Conservation (phyloP, 1,284 basidiomycete genomes). For the Rhizopogon hawkerae region DNA sequence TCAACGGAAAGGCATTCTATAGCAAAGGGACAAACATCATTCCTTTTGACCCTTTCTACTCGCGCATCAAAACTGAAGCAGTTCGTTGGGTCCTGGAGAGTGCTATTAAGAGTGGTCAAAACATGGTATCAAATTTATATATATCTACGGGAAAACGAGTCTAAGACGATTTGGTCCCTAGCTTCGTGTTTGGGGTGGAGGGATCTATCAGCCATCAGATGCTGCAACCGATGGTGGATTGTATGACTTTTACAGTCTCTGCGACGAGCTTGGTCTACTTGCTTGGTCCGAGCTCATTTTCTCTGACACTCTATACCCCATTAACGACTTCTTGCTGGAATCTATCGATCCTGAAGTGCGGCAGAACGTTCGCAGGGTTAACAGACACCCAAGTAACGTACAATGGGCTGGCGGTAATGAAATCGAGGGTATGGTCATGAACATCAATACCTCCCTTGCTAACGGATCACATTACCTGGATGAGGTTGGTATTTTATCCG, state of each 20-base stretch:
- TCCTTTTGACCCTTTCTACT: constrained; percentile 53
- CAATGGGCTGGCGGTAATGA: constrained; percentile 61
- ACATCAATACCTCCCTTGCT: constrained; percentile 29
- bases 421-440: constrained; percentile 46
- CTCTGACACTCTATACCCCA: constrained; percentile 51
- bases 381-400: constrained; percentile 49
- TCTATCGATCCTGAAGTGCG: constrained; percentile 48
- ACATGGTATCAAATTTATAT: constrained; percentile 36
- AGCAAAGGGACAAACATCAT: constrained; percentile 50
- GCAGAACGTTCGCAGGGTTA: constrained; percentile 49
- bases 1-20: constrained; percentile 51
- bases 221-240: constrained; percentile 35
- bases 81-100: constrained; percentile 52
- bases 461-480: constrained; percentile 41
- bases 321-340: constrained; percentile 45
- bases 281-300: constrained; percentile 62
- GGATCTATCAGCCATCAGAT: constrained; percentile 42
- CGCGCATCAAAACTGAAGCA: constrained; percentile 41
- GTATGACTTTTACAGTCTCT: constrained; percentile 51
- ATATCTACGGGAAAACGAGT: not conserved
- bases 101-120: constrained; percentile 46
- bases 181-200: constrained; percentile 55
- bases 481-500: constrained; percentile 29
- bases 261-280: constrained; percentile 56
- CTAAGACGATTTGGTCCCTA: constrained; percentile 15